Evolutionary conservation across 148 eudicot genomes (phyloP).

Genomic region (Cornus kousa): DNA sequence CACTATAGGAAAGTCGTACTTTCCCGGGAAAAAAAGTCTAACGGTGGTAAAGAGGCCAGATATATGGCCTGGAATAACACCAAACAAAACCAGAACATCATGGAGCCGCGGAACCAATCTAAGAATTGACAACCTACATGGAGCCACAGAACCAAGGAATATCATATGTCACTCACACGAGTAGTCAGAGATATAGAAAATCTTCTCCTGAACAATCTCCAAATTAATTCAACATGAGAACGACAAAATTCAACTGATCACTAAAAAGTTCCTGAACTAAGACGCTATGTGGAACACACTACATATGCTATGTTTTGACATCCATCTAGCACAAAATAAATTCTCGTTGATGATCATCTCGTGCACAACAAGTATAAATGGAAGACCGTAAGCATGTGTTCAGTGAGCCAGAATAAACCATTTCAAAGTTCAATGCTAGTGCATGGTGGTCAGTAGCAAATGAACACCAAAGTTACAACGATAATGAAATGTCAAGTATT

Average conservation of each 20-base stretch:
- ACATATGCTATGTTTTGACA: not conserved
- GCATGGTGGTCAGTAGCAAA: not conserved
- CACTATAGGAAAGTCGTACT: too few species aligned
- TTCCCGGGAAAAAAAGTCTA: too few species aligned
- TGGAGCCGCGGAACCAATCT: too few species aligned
- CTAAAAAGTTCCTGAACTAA: not conserved
- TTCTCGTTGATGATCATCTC: not conserved
- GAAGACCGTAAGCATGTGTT: constrained; percentile 3
- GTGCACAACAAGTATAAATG: not conserved
- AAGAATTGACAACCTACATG: not conserved
- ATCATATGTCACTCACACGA: not conserved
- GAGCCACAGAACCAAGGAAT: constrained; percentile 10
- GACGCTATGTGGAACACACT: not conserved
- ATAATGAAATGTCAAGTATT: not conserved
- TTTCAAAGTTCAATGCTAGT: not conserved
- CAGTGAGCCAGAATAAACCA: not conserved
- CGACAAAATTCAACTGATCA: too few species aligned
- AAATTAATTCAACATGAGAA: constrained; percentile 5
- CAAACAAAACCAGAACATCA: too few species aligned
- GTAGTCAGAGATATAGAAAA: not conserved
- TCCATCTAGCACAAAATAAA: not conserved
- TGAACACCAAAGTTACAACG: not conserved
- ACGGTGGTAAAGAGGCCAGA: too few species aligned
- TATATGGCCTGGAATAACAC: too few species aligned
- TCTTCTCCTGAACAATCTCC: not conserved